Conservation (phyloP, 2,329 filamentous ascomycete genomes). For the Aspergillus sp. region DNA sequence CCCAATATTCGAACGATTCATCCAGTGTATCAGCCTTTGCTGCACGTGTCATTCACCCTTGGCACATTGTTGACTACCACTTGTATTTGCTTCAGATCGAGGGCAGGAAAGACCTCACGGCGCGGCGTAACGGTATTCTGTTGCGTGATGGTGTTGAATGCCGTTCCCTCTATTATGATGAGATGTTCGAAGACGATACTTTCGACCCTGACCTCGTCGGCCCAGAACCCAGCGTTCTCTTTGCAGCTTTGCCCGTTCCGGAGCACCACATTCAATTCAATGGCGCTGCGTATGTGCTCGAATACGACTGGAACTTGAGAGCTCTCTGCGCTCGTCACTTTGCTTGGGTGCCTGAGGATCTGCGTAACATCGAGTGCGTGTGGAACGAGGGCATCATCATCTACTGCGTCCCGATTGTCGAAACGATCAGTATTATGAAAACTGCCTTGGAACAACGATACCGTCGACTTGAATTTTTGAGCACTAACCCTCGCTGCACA, state of each 20-base stretch:
- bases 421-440: neutral
- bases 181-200: conserved; percentile 1
- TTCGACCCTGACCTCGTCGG: conserved; percentile 8
- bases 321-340: conserved; percentile 22
- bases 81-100: conserved; percentile 25
- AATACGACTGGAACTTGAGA: conserved; percentile 17
- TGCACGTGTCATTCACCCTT: conserved; percentile 19
- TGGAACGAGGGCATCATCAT: conserved; percentile 22
- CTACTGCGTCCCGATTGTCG: conserved; percentile 13
- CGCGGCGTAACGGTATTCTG: conserved; percentile 16
- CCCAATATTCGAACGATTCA: neutral
- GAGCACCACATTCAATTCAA: conserved; percentile 10
- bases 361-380: conserved; percentile 18
- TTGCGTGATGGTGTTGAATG: conserved; percentile 21
- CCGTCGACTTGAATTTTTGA: conserved; percentile 19
- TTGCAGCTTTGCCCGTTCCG: conserved; percentile 19
- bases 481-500: conserved; percentile 14
- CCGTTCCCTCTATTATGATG: conserved; percentile 13
- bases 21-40: neutral
- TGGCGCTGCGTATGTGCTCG: conserved; percentile 20
- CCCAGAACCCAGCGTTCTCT: conserved; percentile 13
- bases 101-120: conserved; percentile 8
- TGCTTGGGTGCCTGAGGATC: conserved; percentile 14
- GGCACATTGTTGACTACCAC: conserved; percentile 27
- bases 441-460: conserved; percentile 16